Evolutionary conservation across 192 early-diverging fungal species (phyloP), one percentile per base, ranked within the genome.

Genomic region (Lobosporangium transversale): DNA sequence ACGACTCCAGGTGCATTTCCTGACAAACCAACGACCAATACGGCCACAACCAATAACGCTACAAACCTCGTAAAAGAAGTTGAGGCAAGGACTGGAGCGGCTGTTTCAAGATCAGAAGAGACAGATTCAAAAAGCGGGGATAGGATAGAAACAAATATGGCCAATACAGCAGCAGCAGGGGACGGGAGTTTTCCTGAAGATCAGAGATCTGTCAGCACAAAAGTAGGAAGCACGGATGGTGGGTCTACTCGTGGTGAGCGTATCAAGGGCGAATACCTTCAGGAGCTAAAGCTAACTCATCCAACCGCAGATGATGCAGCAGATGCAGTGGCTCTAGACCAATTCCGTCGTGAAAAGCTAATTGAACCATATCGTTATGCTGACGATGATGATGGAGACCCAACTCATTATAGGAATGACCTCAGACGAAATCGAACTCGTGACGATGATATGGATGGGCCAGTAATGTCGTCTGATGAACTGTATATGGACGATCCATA

Each of bases 1-100:
- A 57, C 15, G 24, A 76, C 73, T 2, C 73, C 73, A 30, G 73
- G 73, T 4, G 73, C 73, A 2, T 76, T 76, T 57, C 73, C 73
- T 4, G 43, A 18, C 21, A 36, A n/a, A 6, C 21, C 15, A 0
- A 35, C 10, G 7, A 31, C 17, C 27, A 29, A 11, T 18, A 31
- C 43, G 7, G 10, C 4, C 3, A 58, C 24, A 15, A 18, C 35
- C 0, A 26, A 42, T 24, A 17, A 23, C 15, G 20, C 56, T 48
- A n/a, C 29, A 26, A 21, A 60, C 27, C 37, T 30, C 3, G 26
- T 17, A 12, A 63, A 55, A 18, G 40, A 44, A 29, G 6, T 30
- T 0, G 40, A 44, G 5, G 52, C 40, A 1, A 45, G 42, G n/a
- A 8, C 10, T 14, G 40, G 33, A 21, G 24, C 36, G 15, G 35